Evolutionary conservation across 805 yeast species (phyloP), one percentile per base, ranked within the genome.

Genomic region (Candida palmyrensis): DNA sequence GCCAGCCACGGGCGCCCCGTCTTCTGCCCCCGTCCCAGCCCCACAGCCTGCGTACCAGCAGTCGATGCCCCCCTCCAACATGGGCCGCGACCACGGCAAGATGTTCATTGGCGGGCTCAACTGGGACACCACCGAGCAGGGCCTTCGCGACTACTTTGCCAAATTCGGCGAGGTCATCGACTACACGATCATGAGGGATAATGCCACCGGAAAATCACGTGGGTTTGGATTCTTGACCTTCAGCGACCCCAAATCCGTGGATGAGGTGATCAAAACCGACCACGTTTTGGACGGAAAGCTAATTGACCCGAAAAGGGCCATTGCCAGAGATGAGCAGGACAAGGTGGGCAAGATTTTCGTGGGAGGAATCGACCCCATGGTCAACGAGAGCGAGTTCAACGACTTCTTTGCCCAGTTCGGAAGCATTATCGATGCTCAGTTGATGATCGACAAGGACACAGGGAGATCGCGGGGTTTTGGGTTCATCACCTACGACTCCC

Each of bases 391-490:
- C 43, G 97, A 89, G 44, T 92, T 90, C 59, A 82, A 81, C 55
- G 79, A 75, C 32, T 88, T 84, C 58, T 90, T 90, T 53, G 75
- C 84, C 36, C 82, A 82, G 59, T 90, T 81, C 59, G 97, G 97
- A 47, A 77, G 78, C 26, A 89, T 90, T 38, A 83, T 90, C 48
- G 97, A 92, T 60, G 95, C 96, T 32, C 97, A 89, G 62, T 74
- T 90, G 45, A 90, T 90, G 98, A 75, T 90, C 46, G 97, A 90
- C 59, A 92, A 90, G 61, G 97, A 89, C 57, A 85, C 97, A 3
- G 97, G 97, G 39, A 77, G 95, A 52, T 87, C 96, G 2, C 77
- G 97, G 65, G 98, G 98, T 17, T 90, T 88, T 58, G 98, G 98
- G 1, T 90, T 90, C 58, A 88, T 90, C 42, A 90, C 98, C 10